phyloP scores from a whole-genome alignment of 495 filamentous ascomycete species.

The Penicillium samsonianum region DNA sequence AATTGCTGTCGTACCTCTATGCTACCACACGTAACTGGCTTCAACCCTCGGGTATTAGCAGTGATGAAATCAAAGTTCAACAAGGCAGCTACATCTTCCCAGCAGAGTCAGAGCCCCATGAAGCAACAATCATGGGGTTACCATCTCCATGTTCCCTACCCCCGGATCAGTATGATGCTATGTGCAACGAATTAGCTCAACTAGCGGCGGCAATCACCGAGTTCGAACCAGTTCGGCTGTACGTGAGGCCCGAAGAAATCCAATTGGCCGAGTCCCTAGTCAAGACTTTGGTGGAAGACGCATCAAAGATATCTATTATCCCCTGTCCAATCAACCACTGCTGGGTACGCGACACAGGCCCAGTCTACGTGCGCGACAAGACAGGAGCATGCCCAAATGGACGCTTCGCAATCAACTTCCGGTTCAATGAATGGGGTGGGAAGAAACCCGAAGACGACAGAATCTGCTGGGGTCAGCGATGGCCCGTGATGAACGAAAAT shows the following conservation, averaged over 20 bases:
- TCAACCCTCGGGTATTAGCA: neutral
- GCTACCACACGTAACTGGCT: neutral
- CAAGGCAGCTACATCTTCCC: conserved; percentile 24
- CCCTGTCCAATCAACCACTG: conserved; percentile 30
- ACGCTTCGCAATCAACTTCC: conserved; percentile 28
- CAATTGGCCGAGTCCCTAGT: conserved; percentile 18
- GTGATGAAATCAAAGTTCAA: conserved; percentile 7
- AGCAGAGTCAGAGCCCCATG: conserved; percentile 22
- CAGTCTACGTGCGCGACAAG: conserved; percentile 28
- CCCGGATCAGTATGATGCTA: conserved; percentile 18
- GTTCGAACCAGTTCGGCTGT: conserved; percentile 31
- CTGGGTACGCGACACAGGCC: conserved; percentile 34
- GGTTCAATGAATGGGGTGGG: conserved; percentile 34
- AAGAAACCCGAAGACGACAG: conserved; percentile 24
- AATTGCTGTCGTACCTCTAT: conserved; percentile 1
- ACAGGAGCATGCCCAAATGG: conserved; percentile 16
- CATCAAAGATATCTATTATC: conserved; percentile 19
- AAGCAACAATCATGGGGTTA: conserved; percentile 28
- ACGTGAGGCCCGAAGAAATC: conserved; percentile 28
- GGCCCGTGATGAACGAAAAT: conserved; percentile 21
- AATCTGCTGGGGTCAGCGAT: conserved; percentile 19
- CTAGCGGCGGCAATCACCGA: conserved; percentile 23
- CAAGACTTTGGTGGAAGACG: conserved; percentile 6
- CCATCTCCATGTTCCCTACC: conserved; percentile 22
- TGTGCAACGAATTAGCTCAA: conserved; percentile 23